A percentile compares a stretch with the other conserved stretches of the same genome.
Evolutionary conservation across 2,329 filamentous ascomycete species (phyloP).

Genomic region (Triangularia setosa): DNA sequence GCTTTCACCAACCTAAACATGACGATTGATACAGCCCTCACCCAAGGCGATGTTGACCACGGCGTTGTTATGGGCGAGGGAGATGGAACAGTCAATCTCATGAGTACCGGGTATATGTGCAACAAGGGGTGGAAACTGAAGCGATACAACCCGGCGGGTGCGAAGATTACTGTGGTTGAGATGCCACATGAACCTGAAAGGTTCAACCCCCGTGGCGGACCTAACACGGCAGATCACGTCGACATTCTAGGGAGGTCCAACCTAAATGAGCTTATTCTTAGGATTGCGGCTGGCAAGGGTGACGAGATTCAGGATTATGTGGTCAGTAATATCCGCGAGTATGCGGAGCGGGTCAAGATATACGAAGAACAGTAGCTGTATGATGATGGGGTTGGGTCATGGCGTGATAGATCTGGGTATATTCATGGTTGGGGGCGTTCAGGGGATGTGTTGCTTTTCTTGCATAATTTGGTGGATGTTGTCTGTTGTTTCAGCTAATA

Average conservation of each 20-base stretch:
- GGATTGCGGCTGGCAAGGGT: constrained; percentile 81
- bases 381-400: neutral
- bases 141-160: constrained; percentile 83
- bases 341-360: constrained; percentile 79
- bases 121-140: constrained; percentile 90
- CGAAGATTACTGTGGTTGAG: constrained; percentile 80
- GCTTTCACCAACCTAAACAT: constrained; percentile 65
- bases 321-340: constrained; percentile 75
- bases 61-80: constrained; percentile 95
- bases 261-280: constrained; percentile 84
- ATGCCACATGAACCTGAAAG: constrained; percentile 96
- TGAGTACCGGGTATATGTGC: constrained; percentile 95
- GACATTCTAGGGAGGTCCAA: constrained; percentile 88
- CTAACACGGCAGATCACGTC: constrained; percentile 81
- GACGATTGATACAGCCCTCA: constrained; percentile 65
- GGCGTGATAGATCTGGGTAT: neutral
- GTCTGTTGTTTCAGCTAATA: neutral
- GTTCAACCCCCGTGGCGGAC: constrained; percentile 75
- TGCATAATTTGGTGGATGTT: neutral
- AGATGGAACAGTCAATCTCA: constrained; percentile 90
- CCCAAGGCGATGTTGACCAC: constrained; percentile 64
- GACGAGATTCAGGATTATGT: constrained; percentile 73
- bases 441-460: neutral
- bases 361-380: constrained; percentile 52
- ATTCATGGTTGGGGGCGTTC: neutral